These are phyloP conservation scores for Suhomyces kunorum DNA, from an alignment of 1,139 yeast species.

Conservation along the genomic window DNA sequence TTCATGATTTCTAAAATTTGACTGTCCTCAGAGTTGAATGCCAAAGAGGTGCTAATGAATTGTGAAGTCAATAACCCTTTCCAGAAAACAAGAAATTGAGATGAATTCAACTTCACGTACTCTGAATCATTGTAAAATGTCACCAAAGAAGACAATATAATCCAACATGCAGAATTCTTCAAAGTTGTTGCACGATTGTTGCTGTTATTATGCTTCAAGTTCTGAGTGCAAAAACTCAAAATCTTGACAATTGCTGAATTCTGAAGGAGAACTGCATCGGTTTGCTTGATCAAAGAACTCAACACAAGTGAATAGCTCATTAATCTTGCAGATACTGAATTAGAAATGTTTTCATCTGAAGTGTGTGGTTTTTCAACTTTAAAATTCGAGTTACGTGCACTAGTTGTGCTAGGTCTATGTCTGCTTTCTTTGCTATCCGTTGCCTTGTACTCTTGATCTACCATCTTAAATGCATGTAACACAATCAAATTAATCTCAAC, in stretches of 20 bases:
- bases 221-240: slow-evolving; percentile 51
- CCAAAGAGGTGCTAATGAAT: slow-evolving; percentile 35
- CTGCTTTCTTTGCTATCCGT: slow-evolving; percentile 20
- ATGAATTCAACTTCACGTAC: slow-evolving; percentile 67
- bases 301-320: slow-evolving; percentile 40
- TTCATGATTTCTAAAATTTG: slow-evolving; percentile 35
- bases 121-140: slow-evolving; percentile 44
- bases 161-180: slow-evolving; percentile 57
- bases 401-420: slow-evolving; percentile 1
- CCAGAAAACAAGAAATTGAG: slow-evolving; percentile 80
- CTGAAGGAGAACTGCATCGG: slow-evolving; percentile 40
- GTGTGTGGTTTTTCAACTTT: background rate
- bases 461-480: slow-evolving; percentile 33
- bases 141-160: slow-evolving; percentile 72
- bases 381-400: background rate
- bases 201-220: slow-evolving; percentile 39
- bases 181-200: slow-evolving; percentile 22
- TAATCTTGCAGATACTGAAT: slow-evolving; percentile 26
- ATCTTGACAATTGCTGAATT: slow-evolving; percentile 45
- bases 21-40: slow-evolving; percentile 21
- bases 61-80: slow-evolving; percentile 70
- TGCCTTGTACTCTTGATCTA: slow-evolving; percentile 35
- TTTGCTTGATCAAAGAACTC: slow-evolving; percentile 41
- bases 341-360: slow-evolving; percentile 28
- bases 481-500: slow-evolving; percentile 43